These are phyloP conservation scores for Aspergillus novofumigatus DNA, from an alignment of 2,329 filamentous ascomycete genomes.

Conservation along the genomic window DNA sequence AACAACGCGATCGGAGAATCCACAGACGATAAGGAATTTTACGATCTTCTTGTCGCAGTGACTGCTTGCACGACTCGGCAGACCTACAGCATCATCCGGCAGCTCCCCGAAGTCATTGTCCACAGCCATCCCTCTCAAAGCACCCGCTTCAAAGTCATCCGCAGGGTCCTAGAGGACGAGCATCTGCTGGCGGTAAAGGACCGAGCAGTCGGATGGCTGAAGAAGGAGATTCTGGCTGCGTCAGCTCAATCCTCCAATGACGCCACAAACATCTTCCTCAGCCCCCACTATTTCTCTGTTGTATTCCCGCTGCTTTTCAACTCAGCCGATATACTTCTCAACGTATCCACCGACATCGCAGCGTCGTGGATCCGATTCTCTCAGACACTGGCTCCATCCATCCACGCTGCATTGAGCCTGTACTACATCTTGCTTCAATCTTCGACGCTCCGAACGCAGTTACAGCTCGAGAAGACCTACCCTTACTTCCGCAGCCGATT, in stretches of 20 bases:
- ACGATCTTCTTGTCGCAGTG: conserved; percentile 48
- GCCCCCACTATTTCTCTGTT: conserved; percentile 34
- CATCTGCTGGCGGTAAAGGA: conserved; percentile 53
- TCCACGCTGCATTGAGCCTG: conserved; percentile 55
- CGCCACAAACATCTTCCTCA: conserved; percentile 29
- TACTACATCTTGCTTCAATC: conserved; percentile 55
- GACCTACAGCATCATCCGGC: conserved; percentile 34
- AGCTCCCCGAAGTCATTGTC: conserved; percentile 37
- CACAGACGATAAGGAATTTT: conserved; percentile 49
- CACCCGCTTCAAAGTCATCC: conserved; percentile 51
- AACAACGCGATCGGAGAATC: conserved; percentile 44
- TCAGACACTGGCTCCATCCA: conserved; percentile 44
- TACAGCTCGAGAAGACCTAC: conserved; percentile 43
- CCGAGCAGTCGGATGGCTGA: conserved; percentile 57
- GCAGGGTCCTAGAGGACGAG: conserved; percentile 52
- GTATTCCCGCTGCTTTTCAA: conserved; percentile 52
- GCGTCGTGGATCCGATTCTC: conserved; percentile 48
- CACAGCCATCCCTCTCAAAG: conserved; percentile 51
- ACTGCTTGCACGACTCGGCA: conserved; percentile 36
- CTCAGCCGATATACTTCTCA: conserved; percentile 40
- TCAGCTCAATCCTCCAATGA: conserved; percentile 16
- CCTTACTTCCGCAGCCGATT: conserved; percentile 31
- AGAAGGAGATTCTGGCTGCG: conserved; percentile 54
- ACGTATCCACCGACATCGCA: conserved; percentile 33
- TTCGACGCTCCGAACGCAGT: conserved; percentile 40